Evolutionary conservation across 2,329 filamentous ascomycete genomes (phyloP), one percentile per base, ranked within the genome.

Genomic region (Xylaria sp.): DNA sequence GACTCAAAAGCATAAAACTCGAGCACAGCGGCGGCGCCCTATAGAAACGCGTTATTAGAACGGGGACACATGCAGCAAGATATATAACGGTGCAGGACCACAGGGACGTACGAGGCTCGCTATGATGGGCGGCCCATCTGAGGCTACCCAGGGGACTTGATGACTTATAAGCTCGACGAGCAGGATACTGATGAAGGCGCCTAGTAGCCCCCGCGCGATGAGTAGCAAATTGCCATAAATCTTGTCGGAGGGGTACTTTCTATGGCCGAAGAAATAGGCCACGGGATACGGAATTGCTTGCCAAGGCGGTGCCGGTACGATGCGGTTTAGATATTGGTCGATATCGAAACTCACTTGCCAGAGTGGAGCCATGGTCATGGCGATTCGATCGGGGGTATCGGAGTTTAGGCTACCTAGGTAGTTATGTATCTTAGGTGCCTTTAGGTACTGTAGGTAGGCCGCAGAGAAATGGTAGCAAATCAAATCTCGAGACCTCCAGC

Each of bases 21-120:
- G 46, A 94, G 86, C n/a, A 94, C 90, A 15, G 92, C 91, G 2
- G 91, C 89, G 4, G 92, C 92, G 61, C 92, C 92, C 90, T 92
- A 67, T 23, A 58, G 52, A 3, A 52, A 9, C 39, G 63, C 48
- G 37, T 63, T 48, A 34, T 71, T 34, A 69, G 61, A 58, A 18
- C 18, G 13, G 2, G 18, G 15, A 46, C 41, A 46, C 48, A 34
- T 37, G 34, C 18, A 48, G 50, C 56, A 9, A 15, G 25, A 67
- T 28, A 20, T 15, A 25, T 39, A 13, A n/a, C 13, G 55, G 48
- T 28, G 39, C 31, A n/a, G 12, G 52, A 10, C 7, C 2, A 50
- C 18, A 18, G 15, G 54, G 23, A 86, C 88, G 76, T 83, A 92
- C 90, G 79, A 93, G 92, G 78, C 90, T 92, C 61, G 86, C 91